phyloP scores from a whole-genome alignment of 306 rosid species.

The Rosa multiflora region DNA sequence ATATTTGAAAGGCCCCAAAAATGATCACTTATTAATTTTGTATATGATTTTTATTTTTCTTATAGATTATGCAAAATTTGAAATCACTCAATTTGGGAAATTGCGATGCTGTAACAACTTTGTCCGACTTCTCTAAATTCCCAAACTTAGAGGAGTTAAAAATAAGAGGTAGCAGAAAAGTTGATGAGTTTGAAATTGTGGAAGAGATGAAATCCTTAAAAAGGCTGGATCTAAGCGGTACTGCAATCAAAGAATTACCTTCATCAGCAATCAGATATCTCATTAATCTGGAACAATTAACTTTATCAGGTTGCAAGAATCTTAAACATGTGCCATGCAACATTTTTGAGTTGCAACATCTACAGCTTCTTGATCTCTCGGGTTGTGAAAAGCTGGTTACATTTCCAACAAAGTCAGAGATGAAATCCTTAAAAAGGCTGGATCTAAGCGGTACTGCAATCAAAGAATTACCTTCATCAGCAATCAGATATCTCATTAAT shows the following conservation, averaged over 20 bases:
- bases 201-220: neutral
- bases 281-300: neutral
- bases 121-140: too few species aligned
- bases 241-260: neutral
- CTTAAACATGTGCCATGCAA: neutral
- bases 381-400: neutral
- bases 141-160: too few species aligned
- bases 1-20: too few species aligned
- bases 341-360: neutral
- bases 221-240: neutral
- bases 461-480: neutral
- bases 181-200: neutral
- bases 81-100: too few species aligned
- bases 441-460: neutral
- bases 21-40: too few species aligned
- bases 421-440: neutral
- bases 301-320: neutral
- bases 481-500: neutral
- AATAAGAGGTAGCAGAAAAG: too few species aligned
- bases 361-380: neutral
- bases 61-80: too few species aligned
- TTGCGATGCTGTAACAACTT: too few species aligned
- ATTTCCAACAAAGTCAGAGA: neutral
- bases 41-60: too few species aligned
- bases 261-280: neutral